These are phyloP conservation scores for Geotrichum reessii DNA, from an alignment of 1,139 yeast genomes.

Conservation along the genomic window DNA sequence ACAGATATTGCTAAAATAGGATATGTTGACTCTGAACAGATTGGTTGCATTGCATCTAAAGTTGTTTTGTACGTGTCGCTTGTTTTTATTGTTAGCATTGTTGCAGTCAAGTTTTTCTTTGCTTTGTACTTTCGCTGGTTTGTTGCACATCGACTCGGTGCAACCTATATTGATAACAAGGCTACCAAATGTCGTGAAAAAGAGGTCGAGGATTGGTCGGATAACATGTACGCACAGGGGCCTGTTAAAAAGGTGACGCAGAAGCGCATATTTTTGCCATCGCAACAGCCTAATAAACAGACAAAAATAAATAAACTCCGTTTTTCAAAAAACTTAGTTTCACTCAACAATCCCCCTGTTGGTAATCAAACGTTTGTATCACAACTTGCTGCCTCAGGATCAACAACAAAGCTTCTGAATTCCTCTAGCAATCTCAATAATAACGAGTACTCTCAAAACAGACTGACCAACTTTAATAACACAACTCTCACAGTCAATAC, in stretches of 20 bases:
- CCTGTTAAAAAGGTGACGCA: slow-evolving; percentile 40
- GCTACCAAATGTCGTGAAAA: slow-evolving; percentile 49
- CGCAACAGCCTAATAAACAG: background rate
- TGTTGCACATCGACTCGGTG: slow-evolving; percentile 55
- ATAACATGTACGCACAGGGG: slow-evolving; percentile 47
- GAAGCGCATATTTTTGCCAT: background rate
- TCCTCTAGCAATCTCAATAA: background rate
- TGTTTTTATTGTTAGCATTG: slow-evolving; percentile 67
- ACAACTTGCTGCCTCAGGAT: background rate
- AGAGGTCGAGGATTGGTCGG: slow-evolving; percentile 77
- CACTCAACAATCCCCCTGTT: background rate
- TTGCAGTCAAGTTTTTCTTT: slow-evolving; percentile 59
- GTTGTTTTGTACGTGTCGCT: slow-evolving; percentile 64
- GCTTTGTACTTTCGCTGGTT: slow-evolving; percentile 83
- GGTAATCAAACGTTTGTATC: slow-evolving; percentile 2
- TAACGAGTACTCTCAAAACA: background rate
- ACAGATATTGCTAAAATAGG: slow-evolving; percentile 78
- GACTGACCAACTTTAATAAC: background rate
- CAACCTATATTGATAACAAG: slow-evolving; percentile 52
- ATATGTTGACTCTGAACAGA: slow-evolving; percentile 67
- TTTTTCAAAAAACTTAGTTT: background rate
- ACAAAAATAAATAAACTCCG: background rate
- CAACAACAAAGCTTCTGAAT: background rate
- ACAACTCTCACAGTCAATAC: background rate
- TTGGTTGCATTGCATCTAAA: slow-evolving; percentile 78